Evolutionary conservation across 306 rosid genomes (phyloP).

Genomic region (Dryas octopetala): DNA sequence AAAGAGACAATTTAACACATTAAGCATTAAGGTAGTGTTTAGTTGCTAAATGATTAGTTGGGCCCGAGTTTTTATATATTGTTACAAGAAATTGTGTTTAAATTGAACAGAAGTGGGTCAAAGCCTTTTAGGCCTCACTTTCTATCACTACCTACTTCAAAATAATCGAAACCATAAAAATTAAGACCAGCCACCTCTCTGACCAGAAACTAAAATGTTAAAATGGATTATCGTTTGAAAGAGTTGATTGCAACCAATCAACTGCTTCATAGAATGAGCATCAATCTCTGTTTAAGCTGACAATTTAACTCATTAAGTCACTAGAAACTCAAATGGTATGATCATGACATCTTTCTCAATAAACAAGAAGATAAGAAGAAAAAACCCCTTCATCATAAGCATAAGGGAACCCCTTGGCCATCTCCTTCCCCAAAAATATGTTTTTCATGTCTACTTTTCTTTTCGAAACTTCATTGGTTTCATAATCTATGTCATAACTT

Average conservation of each 20-base stretch:
- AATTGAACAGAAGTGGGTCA: neutral
- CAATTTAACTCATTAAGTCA: no score
- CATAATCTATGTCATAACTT: neutral
- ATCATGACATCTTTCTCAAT: neutral
- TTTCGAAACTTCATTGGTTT: neutral
- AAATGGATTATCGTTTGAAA: constrained; percentile 1
- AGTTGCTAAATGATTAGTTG: neutral
- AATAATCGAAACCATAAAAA: neutral
- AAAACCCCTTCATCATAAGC: neutral
- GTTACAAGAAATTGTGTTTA: neutral
- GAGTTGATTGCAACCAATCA: neutral
- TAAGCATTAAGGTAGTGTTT: neutral
- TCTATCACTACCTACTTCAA: constrained; percentile 17
- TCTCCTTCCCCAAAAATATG: no score
- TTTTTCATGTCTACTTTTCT: no score
- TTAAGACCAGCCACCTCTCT: constrained; percentile 14
- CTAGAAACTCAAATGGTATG: neutral
- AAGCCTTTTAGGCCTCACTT: constrained; percentile 27
- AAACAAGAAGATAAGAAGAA: neutral
- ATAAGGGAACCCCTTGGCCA: no score
- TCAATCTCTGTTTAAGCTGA: neutral
- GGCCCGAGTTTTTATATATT: neutral
- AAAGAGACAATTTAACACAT: no score
- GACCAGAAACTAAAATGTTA: constrained; percentile 10
- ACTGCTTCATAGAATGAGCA: neutral